Percentiles rank a stretch among this genome's conserved stretches.
These are phyloP conservation scores for Nicotiana rustica DNA, from an alignment of 305 asterid species.

Conservation along the genomic window DNA sequence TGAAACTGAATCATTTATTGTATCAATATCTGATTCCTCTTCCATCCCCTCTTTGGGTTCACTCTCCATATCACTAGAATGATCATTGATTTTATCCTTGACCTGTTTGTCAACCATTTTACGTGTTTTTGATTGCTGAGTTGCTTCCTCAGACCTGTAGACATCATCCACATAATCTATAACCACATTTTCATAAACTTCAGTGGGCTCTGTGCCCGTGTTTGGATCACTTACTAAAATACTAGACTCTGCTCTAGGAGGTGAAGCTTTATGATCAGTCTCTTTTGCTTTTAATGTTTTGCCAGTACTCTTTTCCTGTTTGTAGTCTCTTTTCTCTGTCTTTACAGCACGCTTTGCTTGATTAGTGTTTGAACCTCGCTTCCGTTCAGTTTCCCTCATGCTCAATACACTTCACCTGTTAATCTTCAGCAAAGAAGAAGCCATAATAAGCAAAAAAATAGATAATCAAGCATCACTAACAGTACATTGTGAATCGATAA, in stretches of 20 bases:
- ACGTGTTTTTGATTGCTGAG: conserved; percentile 40
- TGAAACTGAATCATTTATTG: conserved; percentile 69
- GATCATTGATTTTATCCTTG: conserved; percentile 50
- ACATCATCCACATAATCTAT: conserved; percentile 61
- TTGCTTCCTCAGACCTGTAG: conserved; percentile 54
- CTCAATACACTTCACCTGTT: conserved; percentile 43
- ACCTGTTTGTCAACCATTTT: conserved; percentile 53
- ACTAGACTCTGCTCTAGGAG: conserved; percentile 45
- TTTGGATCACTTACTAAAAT: conserved; percentile 55
- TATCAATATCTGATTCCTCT: conserved; percentile 80
- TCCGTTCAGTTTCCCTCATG: conserved; percentile 78
- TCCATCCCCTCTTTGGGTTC: conserved; percentile 49
- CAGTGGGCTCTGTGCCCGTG: conserved; percentile 56
- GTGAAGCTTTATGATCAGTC: conserved; percentile 51
- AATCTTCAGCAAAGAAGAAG: conserved; percentile 24
- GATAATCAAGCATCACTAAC: conserved; percentile 20
- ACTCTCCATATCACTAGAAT: conserved; percentile 64
- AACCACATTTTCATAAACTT: conserved; percentile 60
- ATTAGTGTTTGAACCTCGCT: conserved; percentile 61
- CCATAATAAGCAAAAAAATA: conserved; percentile 21
- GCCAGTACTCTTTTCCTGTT: conserved; percentile 54
- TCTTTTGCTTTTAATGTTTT: conserved; percentile 63
- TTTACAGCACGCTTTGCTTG: conserved; percentile 56
- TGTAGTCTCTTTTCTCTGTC: conserved; percentile 62
- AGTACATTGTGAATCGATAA: conserved; percentile 12